A percentile compares a stretch with the other conserved stretches of the same genome.
phyloP scores from a whole-genome alignment of 257 asterid species.

The Knoxia roxburghii region DNA sequence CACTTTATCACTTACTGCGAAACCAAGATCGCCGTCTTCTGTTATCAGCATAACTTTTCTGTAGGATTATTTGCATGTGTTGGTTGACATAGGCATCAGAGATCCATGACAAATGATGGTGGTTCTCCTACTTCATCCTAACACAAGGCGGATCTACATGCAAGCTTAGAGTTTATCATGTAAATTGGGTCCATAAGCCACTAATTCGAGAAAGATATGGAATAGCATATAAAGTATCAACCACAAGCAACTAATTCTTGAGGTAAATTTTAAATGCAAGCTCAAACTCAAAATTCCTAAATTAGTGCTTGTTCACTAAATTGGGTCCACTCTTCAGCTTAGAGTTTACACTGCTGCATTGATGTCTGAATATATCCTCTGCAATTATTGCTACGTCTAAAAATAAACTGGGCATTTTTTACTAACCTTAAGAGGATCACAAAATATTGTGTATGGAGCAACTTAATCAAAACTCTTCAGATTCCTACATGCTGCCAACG shows the following conservation, averaged over 20 bases:
- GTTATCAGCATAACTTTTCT: too few species aligned
- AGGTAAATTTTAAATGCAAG: neutral
- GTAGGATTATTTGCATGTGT: too few species aligned
- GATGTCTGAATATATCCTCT: neutral
- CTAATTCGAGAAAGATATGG: neutral
- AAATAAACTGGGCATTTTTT: neutral
- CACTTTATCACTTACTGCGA: too few species aligned
- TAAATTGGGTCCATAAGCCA: too few species aligned
- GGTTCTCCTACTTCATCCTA: too few species aligned
- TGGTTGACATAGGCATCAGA: too few species aligned
- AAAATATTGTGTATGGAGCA: neutral
- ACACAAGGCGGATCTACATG: too few species aligned
- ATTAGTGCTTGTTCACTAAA: too few species aligned
- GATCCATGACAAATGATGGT: too few species aligned
- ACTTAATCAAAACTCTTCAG: neutral
- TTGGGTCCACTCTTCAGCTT: too few species aligned
- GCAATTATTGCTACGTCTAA: neutral
- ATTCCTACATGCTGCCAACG: neutral
- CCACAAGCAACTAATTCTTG: neutral
- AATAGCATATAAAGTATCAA: neutral
- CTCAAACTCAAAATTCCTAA: neutral
- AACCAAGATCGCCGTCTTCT: too few species aligned
- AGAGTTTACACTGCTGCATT: neutral
- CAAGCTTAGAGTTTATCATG: too few species aligned
- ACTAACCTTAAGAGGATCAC: neutral